Evolutionary conservation across 441 rosid species (phyloP), one percentile per base, ranked within the genome.

Genomic region (Syzygium syzygioides): DNA sequence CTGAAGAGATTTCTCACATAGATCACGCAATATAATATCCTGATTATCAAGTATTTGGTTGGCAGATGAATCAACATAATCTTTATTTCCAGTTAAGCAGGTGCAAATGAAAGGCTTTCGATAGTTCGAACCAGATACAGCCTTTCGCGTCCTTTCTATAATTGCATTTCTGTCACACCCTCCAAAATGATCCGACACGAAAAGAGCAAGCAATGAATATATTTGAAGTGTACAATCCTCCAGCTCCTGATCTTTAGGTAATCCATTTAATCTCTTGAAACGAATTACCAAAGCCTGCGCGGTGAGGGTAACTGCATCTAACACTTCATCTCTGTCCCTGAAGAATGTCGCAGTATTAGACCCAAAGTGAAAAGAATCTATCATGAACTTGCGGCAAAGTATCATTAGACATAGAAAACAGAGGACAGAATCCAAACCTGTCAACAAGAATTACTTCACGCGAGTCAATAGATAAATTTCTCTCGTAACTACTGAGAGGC

Each of bases 151-250:
- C 94, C 94, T 94, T 91, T 94, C 97, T 91, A 97, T 88, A 90
- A 95, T 64, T 76, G 93, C 89, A 91, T 92, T 92, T 91, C 94
- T 95, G 86, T 97, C 99, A 89, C 98, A 95, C 79, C 99, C 99
- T 88, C 99, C 99, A 95, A 97, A 98, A 94, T 97, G 99, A 93
- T 98, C 98, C 2, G 99, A 98, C 41, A 97, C 98, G 91, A 98
- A 96, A 89, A 98, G 96, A 14, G 99, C 97, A 87, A 98, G 99
- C 94, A 93, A 91, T 50, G 97, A 95, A 56, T 94, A 98, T 87
- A 94, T 88, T 86, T 94, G 98, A 91, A 95, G 90, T 92, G 93
- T 92, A 92, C 93, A 89, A 83, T 88, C 88, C 89, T 76, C 91
- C 90, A 88, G 85, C 79, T 91, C 92, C 90, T 90, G 86, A 87